These are phyloP conservation scores for Trichoderma arundinaceum DNA, from an alignment of 2,329 filamentous ascomycete genomes.

Conservation along the genomic window DNA sequence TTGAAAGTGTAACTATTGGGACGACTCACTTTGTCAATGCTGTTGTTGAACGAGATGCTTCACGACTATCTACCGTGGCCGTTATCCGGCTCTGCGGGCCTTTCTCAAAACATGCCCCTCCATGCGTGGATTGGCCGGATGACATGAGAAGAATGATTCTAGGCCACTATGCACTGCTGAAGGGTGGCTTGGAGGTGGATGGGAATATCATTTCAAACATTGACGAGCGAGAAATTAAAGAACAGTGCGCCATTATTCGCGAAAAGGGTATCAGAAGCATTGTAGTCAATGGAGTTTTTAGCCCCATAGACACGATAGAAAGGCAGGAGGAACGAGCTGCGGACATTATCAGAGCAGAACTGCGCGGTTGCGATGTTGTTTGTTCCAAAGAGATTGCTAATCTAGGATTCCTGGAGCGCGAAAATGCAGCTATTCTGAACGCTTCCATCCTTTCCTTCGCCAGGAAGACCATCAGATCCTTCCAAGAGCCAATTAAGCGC, in stretches of 20 bases:
- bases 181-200: constrained; percentile 60
- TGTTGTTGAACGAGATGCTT: constrained; percentile 58
- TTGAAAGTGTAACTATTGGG: constrained; percentile 59
- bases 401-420: constrained; percentile 63
- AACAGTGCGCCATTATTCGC: constrained; percentile 48
- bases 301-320: constrained; percentile 56
- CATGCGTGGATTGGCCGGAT: constrained; percentile 59
- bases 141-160: constrained; percentile 55
- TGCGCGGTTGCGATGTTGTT: constrained; percentile 54
- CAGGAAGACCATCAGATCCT: constrained; percentile 60
- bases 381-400: constrained; percentile 59
- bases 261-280: constrained; percentile 53
- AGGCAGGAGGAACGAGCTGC: constrained; percentile 56
- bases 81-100: constrained; percentile 61
- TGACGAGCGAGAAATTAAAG: constrained; percentile 49
- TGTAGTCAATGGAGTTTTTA: constrained; percentile 58
- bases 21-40: constrained; percentile 66
- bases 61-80: constrained; percentile 56
- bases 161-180: constrained; percentile 52
- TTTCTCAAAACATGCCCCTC: constrained; percentile 57
- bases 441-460: constrained; percentile 66
- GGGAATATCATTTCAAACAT: constrained; percentile 54
- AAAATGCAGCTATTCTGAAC: constrained; percentile 70
- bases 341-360: constrained; percentile 48
- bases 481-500: constrained; percentile 56